Conservation (phyloP, 768 basidiomycete genomes). For the Pisolithus tinctorius region DNA sequence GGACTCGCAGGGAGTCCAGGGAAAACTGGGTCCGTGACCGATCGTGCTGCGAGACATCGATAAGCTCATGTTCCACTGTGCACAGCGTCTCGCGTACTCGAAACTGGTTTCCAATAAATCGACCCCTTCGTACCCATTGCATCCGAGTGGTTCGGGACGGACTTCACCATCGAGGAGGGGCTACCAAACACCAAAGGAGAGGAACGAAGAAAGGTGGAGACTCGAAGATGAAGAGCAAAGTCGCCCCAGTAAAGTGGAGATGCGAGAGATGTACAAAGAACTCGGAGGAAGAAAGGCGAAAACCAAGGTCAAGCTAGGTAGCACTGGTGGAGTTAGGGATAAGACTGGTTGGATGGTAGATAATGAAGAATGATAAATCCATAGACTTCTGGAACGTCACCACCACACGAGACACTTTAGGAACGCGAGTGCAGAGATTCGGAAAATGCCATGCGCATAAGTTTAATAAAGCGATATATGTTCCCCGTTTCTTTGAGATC, state of each 20-base stretch:
- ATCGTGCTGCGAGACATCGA: slow-evolving; percentile 11
- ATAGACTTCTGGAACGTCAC: not conserved
- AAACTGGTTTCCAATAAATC: slow-evolving; percentile 35
- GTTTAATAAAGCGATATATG: slow-evolving; percentile 64
- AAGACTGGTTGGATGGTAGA: slow-evolving; percentile 65
- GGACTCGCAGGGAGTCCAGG: slow-evolving; percentile 92
- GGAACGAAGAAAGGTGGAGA: slow-evolving; percentile 68
- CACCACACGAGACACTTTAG: slow-evolving; percentile 1
- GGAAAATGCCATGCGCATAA: slow-evolving; percentile 51
- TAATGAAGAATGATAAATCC: slow-evolving; percentile 18
- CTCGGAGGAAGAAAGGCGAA: slow-evolving; percentile 78
- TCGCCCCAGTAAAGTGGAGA: slow-evolving; percentile 69
- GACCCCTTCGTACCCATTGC: slow-evolving; percentile 30
- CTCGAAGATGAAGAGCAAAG: slow-evolving; percentile 44
- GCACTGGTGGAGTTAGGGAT: slow-evolving; percentile 56
- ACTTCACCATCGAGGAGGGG: slow-evolving; percentile 49
- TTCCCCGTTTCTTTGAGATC: slow-evolving; percentile 66
- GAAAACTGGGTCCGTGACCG: slow-evolving; percentile 65
- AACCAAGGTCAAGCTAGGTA: slow-evolving; percentile 69
- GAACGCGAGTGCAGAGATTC: slow-evolving; percentile 10
- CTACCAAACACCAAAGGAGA: slow-evolving; percentile 71
- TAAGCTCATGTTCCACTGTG: not conserved
- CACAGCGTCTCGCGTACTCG: slow-evolving; percentile 46
- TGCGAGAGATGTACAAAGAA: slow-evolving; percentile 90
- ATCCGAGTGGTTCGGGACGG: slow-evolving; percentile 40